Evolutionary conservation across 805 yeast species (phyloP).

Genomic region (Lipomyces sp.): DNA sequence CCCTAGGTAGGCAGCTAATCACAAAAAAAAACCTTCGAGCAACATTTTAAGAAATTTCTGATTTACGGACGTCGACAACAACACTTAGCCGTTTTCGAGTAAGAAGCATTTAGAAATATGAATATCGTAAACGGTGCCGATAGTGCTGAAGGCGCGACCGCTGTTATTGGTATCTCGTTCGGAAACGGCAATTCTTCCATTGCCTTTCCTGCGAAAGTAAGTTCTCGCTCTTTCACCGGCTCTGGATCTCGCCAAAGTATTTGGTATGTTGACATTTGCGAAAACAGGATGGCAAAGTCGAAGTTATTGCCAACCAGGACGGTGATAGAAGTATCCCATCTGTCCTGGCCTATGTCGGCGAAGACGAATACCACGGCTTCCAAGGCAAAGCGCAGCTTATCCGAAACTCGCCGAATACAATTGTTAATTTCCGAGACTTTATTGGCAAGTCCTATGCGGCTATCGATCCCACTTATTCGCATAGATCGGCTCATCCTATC

Average conservation of each 20-base stretch:
- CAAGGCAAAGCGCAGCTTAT: conserved; percentile 92
- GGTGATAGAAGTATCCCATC: conserved; percentile 98
- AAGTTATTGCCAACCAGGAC: conserved; percentile 97
- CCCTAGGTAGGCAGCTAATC: too few species aligned
- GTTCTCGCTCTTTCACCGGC: background rate
- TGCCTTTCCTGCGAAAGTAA: conserved; percentile 64
- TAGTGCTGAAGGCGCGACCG: conserved; percentile 39
- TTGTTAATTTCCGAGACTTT: conserved; percentile 90
- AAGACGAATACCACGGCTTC: conserved; percentile 95
- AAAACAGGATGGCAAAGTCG: conserved; percentile 82
- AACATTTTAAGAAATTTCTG: too few species aligned
- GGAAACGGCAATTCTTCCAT: conserved; percentile 96
- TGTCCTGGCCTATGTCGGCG: conserved; percentile 86
- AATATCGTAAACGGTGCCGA: conserved; percentile 11
- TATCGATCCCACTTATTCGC: conserved; percentile 67
- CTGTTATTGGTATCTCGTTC: conserved; percentile 91
- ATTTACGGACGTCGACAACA: background rate
- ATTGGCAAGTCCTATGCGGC: conserved; percentile 76
- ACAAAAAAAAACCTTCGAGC: too few species aligned
- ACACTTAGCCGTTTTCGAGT: background rate
- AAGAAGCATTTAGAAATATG: background rate
- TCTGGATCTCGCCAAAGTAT: background rate
- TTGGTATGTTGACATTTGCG: conserved; percentile 3
- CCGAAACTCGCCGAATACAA: conserved; percentile 86
- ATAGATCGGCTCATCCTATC: conserved; percentile 69